A percentile compares a stretch with the other conserved stretches of the same genome.
phyloP scores from a whole-genome alignment of 1,284 basidiomycete species.

The Mycena sp. region DNA sequence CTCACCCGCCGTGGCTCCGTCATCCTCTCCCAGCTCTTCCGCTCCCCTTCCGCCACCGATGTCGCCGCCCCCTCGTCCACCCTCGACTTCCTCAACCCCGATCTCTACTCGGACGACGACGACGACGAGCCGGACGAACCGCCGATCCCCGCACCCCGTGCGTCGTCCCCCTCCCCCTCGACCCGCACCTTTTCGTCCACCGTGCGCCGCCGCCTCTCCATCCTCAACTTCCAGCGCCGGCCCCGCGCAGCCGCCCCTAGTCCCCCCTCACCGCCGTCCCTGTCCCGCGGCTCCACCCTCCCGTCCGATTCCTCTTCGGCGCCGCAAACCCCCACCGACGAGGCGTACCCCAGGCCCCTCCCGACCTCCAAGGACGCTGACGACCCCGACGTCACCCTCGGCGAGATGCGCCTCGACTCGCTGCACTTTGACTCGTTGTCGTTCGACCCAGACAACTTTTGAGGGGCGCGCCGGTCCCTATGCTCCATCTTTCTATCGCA shows the following conservation, averaged over 20 bases:
- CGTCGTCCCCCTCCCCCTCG: conserved; percentile 46
- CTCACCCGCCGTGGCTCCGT: conserved; percentile 46
- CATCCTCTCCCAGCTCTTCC: conserved; percentile 50
- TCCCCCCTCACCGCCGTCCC: conserved; percentile 27
- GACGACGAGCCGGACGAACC: conserved; percentile 18
- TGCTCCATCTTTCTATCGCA: conserved; percentile 7
- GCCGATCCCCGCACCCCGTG: conserved; percentile 38
- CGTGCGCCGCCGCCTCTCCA: conserved; percentile 47
- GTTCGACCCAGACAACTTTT: conserved; percentile 67
- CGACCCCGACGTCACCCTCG: conserved; percentile 30
- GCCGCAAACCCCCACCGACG: conserved; percentile 41
- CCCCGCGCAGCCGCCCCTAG: too few relatives aligned
- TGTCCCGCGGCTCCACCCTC: conserved; percentile 38
- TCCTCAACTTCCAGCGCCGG: conserved; percentile 46
- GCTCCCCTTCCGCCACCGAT: conserved; percentile 24
- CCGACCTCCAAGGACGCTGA: conserved; percentile 24
- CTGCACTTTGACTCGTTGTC: conserved; percentile 74
- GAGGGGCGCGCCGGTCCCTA: background rate
- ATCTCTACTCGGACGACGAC: conserved; percentile 19
- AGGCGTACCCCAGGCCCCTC: conserved; percentile 22
- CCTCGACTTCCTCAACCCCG: conserved; percentile 41
- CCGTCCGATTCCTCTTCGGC: conserved; percentile 36
- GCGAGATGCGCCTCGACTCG: conserved; percentile 72
- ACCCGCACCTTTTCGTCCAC: conserved; percentile 39
- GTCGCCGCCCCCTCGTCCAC: conserved; percentile 38